Conservation (phyloP, 352 stramenopile genomes). For the Globisporangium parvum region DNA sequence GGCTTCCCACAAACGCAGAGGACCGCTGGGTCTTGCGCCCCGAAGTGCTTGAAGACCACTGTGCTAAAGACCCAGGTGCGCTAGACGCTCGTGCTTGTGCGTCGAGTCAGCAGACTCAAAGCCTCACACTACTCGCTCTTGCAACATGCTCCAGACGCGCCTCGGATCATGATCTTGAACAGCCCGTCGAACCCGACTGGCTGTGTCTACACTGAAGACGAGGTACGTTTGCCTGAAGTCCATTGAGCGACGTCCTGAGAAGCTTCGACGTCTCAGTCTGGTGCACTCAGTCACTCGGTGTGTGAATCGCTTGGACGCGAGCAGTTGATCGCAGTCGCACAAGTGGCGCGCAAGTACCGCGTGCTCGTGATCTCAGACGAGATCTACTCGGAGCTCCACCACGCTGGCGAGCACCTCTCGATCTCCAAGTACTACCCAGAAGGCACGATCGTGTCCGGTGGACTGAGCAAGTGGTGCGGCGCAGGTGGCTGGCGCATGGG, state of each 20-base stretch:
- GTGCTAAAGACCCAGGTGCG: constrained; percentile 69
- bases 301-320: not conserved
- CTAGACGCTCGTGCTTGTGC: not conserved
- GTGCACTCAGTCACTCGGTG: not conserved
- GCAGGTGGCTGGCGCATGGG: constrained; percentile 85
- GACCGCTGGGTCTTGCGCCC: constrained; percentile 78
- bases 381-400: constrained; percentile 84
- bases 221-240: constrained; percentile 27
- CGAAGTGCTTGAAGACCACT: constrained; percentile 77
- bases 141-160: constrained; percentile 38
- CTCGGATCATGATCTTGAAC: constrained; percentile 83
- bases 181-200: constrained; percentile 83
- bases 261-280: not conserved
- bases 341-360: constrained; percentile 76
- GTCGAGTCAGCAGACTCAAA: not conserved
- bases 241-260: not conserved
- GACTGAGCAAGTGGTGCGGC: constrained; percentile 85
- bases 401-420: constrained; percentile 65
- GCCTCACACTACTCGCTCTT: not conserved
- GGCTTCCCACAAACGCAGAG: constrained; percentile 71
- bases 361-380: constrained; percentile 88
- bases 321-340: constrained; percentile 45
- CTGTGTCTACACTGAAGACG: constrained; percentile 71
- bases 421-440: constrained; percentile 85
- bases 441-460: constrained; percentile 83